A percentile compares a stretch with the other conserved stretches of the same genome.
These are phyloP conservation scores for Cyberlindnera meyerae DNA, from an alignment of 805 yeast genomes.

Conservation along the genomic window DNA sequence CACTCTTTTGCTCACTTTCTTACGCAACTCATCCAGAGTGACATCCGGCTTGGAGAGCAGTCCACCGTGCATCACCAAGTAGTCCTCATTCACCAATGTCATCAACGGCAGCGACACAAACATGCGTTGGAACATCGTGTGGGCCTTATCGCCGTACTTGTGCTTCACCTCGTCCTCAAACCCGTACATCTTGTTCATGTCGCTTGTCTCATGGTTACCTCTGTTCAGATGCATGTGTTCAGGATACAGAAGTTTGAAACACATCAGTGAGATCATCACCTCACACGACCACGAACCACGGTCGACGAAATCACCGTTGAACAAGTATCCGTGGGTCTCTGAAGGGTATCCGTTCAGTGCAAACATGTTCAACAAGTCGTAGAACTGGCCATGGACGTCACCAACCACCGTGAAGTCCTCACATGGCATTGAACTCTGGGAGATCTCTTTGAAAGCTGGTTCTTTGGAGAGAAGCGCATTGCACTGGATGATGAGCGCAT, in stretches of 20 bases:
- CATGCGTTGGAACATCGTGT: constrained; percentile 78
- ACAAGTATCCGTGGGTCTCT: constrained; percentile 63
- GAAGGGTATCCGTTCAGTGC: constrained; percentile 66
- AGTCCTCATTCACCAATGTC: constrained; percentile 69
- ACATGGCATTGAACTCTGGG: constrained; percentile 21
- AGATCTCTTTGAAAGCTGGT: constrained; percentile 70
- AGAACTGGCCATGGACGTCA: constrained; percentile 97
- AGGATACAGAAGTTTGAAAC: constrained; percentile 76
- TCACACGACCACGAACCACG: constrained; percentile 98
- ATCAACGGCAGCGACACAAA: constrained; percentile 86
- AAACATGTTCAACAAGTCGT: constrained; percentile 81
- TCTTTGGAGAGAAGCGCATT: constrained; percentile 60
- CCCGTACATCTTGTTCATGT: constrained; percentile 95
- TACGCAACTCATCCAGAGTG: constrained; percentile 67
- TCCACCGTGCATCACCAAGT: constrained; percentile 94
- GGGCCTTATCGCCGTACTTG: constrained; percentile 77
- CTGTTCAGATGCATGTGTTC: constrained; percentile 68
- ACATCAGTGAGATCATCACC: constrained; percentile 76
- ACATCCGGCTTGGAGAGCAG: constrained; percentile 74
- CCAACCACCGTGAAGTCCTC: constrained; percentile 77
- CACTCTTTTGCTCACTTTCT: constrained; percentile 69
- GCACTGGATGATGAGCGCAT: constrained; percentile 73
- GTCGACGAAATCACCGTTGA: constrained; percentile 97
- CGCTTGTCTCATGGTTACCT: constrained; percentile 96
- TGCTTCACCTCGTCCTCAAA: constrained; percentile 93